Evolutionary conservation across 176 grass and related monocot genomes (phyloP), one percentile per base, ranked within the genome.

Genomic region (Phyllostachys edulis): DNA sequence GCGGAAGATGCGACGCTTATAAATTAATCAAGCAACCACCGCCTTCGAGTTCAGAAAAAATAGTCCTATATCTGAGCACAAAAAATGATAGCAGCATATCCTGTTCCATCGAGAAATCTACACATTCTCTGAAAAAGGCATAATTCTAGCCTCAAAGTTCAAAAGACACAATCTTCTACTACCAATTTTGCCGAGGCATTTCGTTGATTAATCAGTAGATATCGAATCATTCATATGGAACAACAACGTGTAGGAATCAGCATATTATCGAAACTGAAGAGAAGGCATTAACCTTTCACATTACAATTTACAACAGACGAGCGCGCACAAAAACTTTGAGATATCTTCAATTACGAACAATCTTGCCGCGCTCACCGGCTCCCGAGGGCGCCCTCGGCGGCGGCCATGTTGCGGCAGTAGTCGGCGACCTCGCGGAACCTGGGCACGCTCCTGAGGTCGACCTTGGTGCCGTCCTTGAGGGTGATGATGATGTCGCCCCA

Each of bases 401-500:
- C 75, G 64, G 93, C 89, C 93, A 94, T 92, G 46, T 32, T 77
- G 49, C 83, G 77, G 87, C 93, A 94, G 87, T 99, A 95, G 29
- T 94, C 88, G 9, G 93, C 93, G 82, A 96, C 90, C 87, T 96
- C 93, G 41, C 91, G 88, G 91, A 99, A 99, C 87, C 87, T 90
- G 63, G 96, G 91, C 68, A 95, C 96, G 81, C 93, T 99, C 85
- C 96, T 88, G 42, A 99, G 92, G 76, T 99, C 96, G 80, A 99
- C 93, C 85, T 95, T 94, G 81, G 92, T 93, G 49, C 90, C 92
- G 75, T 98, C 92, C 88, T 66, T 91, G 62, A 96, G 93, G 24
- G 93, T 96, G 88, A 96, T 96, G 84, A 99, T 71, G 78, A 99
- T 88, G 63, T 99, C 96, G 11, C 91, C 96, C 93, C 96, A 99